Conservation (phyloP, 2,329 filamentous ascomycete species). For the Xylaria sp. region DNA sequence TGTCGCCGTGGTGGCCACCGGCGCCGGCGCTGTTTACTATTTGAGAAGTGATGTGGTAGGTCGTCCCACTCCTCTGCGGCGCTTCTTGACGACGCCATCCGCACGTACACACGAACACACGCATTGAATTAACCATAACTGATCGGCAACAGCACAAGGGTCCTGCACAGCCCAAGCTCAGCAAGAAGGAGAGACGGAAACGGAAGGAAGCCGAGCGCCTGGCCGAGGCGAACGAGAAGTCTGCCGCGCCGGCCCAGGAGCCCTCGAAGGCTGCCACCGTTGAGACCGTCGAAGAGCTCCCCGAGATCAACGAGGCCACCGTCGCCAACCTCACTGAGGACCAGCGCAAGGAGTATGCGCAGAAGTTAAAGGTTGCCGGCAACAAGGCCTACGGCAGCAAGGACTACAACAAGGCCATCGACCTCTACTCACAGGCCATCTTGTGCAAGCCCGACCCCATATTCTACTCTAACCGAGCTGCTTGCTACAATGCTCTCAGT, state of each 20-base stretch:
- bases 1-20: constrained; percentile 84
- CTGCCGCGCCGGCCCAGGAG: constrained; percentile 33
- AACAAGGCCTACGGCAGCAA: constrained; percentile 96
- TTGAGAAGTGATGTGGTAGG: constrained; percentile 58
- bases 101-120: not conserved
- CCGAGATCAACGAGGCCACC: constrained; percentile 57
- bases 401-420: constrained; percentile 89
- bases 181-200: constrained; percentile 86
- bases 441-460: constrained; percentile 95
- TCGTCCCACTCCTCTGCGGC: not conserved
- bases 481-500: constrained; percentile 89
- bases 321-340: constrained; percentile 50
- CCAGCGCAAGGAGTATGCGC: constrained; percentile 79
- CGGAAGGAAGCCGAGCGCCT: constrained; percentile 71
- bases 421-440: constrained; percentile 92
- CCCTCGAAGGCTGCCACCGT: constrained; percentile 47
- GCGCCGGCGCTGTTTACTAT: constrained; percentile 91
- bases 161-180: constrained; percentile 61
- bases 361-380: constrained; percentile 87
- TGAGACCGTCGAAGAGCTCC: constrained; percentile 61
- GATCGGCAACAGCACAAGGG: constrained; percentile 37
- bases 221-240: constrained; percentile 39
- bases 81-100: not conserved
- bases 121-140: constrained; percentile 9
- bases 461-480: constrained; percentile 97